Evolutionary conservation across 495 filamentous ascomycete genomes (phyloP).

Genomic region (Penicillium paxilli): DNA sequence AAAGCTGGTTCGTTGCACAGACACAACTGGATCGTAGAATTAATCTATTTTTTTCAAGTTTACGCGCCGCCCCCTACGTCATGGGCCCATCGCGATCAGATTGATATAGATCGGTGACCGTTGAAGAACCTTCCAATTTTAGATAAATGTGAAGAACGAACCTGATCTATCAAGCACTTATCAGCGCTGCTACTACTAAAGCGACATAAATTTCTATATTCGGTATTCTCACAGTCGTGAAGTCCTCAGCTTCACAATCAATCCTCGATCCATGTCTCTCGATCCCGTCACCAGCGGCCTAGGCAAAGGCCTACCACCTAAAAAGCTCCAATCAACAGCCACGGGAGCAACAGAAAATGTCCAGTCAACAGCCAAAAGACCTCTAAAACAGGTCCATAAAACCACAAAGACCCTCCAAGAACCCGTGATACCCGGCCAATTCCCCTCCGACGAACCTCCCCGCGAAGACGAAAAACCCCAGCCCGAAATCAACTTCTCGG

Average conservation of each 20-base stretch:
- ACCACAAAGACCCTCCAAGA: constrained; percentile 25
- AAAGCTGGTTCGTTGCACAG: constrained; percentile 1
- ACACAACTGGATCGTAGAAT: neutral
- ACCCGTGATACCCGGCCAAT: constrained; percentile 29
- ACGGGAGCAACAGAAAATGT: constrained; percentile 14
- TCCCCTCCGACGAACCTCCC: constrained; percentile 29
- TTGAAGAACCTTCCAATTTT: neutral
- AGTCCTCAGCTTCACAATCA: no score
- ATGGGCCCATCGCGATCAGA: constrained; percentile 4
- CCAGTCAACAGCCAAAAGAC: constrained; percentile 18
- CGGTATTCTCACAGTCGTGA: no score
- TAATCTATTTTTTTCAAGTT: constrained; percentile 25
- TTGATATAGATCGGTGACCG: constrained; percentile 14
- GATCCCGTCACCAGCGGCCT: constrained; percentile 27
- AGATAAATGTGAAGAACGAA: neutral
- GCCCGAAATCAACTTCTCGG: constrained; percentile 18
- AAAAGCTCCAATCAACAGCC: constrained; percentile 13
- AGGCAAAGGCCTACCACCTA: constrained; percentile 16
- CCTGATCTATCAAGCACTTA: no score
- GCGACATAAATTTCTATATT: no score
- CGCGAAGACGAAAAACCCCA: constrained; percentile 13
- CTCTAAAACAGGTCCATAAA: constrained; percentile 15
- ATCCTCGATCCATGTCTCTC: no score
- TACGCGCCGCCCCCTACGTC: constrained; percentile 23
- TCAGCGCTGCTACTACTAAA: no score